phyloP scores from a whole-genome alignment of 2,329 filamentous ascomycete genomes.

The Juglanconis juglandina region DNA sequence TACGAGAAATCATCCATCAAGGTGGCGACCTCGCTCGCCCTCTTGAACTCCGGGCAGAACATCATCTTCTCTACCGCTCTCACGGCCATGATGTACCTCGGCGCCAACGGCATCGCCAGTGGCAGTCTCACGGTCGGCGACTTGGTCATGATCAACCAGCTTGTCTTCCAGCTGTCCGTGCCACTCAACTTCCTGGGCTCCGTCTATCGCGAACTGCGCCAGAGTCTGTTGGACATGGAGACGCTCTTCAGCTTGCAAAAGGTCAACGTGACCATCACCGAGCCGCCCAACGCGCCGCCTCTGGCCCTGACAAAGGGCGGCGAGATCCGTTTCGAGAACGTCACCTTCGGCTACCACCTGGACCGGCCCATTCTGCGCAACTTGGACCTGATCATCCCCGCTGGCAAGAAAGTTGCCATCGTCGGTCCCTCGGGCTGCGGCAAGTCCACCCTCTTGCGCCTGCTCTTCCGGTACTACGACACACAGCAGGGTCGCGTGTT shows the following conservation, averaged over 20 bases:
- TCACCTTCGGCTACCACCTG: conserved; percentile 86
- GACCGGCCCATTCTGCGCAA: conserved; percentile 85
- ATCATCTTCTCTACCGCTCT: conserved; percentile 93
- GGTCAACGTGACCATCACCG: conserved; percentile 83
- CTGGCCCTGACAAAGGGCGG: conserved; percentile 73
- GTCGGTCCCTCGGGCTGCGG: conserved; percentile 95
- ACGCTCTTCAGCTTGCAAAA: conserved; percentile 97
- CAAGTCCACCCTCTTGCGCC: conserved; percentile 86
- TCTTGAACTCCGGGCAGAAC: conserved; percentile 93
- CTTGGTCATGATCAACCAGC: conserved; percentile 97
- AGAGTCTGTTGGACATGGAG: conserved; percentile 97
- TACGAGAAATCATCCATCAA: conserved; percentile 97
- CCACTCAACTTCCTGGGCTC: conserved; percentile 97
- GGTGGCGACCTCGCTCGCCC: conserved; percentile 86
- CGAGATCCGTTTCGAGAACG: conserved; percentile 87
- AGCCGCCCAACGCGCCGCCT: conserved; percentile 69
- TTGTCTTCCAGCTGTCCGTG: conserved; percentile 96
- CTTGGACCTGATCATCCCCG: conserved; percentile 82
- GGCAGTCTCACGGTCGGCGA: conserved; percentile 88
- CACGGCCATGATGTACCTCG: conserved; percentile 97
- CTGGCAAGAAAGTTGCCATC: conserved; percentile 92
- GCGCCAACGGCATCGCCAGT: conserved; percentile 79
- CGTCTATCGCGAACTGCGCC: conserved; percentile 91
- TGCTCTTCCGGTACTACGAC: conserved; percentile 94
- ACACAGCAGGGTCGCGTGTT: conserved; percentile 79